Percentiles rank a stretch among this genome's conserved stretches.
Evolutionary conservation across 2,329 filamentous ascomycete species (phyloP).

Genomic region (Verticillium zaregamsianum): DNA sequence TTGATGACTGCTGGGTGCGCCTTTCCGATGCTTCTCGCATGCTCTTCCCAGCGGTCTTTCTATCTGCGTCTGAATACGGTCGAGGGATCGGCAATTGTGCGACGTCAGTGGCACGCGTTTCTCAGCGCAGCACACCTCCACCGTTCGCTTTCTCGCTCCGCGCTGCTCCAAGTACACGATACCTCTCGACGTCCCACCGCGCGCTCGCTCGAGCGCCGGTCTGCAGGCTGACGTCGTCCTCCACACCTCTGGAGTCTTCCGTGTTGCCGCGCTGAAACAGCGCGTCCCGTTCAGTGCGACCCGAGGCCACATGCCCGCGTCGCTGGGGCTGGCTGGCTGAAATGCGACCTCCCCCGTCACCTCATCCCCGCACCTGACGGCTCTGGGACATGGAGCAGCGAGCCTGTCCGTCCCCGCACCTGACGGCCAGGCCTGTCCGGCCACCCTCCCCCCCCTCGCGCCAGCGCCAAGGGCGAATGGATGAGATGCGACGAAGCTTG

Average conservation of each 20-base stretch:
- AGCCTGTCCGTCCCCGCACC: not conserved
- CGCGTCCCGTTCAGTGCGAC: not conserved
- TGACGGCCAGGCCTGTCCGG: not conserved
- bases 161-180: not conserved
- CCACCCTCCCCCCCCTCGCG: not conserved
- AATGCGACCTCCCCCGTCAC: not conserved
- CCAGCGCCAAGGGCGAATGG: not conserved
- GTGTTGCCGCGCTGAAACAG: not conserved
- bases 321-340: not conserved
- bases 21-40: too few relatives aligned
- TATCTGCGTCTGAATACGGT: not conserved
- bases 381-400: not conserved
- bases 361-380: not conserved
- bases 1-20: not conserved
- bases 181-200: not conserved
- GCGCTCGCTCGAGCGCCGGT: not conserved
- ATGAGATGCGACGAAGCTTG: not conserved
- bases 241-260: not conserved
- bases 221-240: not conserved
- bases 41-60: not conserved
- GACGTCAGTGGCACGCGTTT: not conserved
- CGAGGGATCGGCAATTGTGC: not conserved
- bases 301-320: not conserved
- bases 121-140: not conserved
- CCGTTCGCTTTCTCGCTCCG: not conserved